A percentile compares a stretch with the other conserved stretches of the same genome.
Evolutionary conservation across 768 basidiomycete species (phyloP).

Genomic region (Tylopilus felleus): DNA sequence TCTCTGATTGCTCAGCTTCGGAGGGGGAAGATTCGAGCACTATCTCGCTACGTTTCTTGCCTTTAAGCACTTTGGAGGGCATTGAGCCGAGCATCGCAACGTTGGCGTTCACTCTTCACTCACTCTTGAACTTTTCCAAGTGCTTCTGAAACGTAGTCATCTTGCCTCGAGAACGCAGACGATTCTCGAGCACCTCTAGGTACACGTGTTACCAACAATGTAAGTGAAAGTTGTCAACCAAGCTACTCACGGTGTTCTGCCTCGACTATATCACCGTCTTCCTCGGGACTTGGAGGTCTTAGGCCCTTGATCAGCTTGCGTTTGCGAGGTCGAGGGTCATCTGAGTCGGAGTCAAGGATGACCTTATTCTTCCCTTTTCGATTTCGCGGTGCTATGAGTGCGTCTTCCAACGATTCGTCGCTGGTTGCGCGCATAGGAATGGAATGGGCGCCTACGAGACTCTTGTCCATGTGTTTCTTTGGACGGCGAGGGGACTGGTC

Average conservation of each 20-base stretch:
- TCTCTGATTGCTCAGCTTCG: conserved; percentile 31
- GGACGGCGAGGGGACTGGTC: conserved; percentile 26
- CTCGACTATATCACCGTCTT: conserved; percentile 42
- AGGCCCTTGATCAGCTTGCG: conserved; percentile 43
- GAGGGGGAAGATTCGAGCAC: conserved; percentile 31
- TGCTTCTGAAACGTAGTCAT: conserved; percentile 59
- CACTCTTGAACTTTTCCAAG: conserved; percentile 66
- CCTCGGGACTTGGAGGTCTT: conserved; percentile 42
- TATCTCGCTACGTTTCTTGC: conserved; percentile 42
- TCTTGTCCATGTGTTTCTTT: conserved; percentile 18
- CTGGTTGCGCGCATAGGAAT: conserved; percentile 12
- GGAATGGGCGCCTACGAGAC: conserved; percentile 12
- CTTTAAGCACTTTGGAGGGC: conserved; percentile 24
- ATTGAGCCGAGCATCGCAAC: conserved; percentile 1
- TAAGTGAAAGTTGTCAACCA: background rate
- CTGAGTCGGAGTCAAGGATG: conserved; percentile 32
- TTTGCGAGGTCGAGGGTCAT: conserved; percentile 34
- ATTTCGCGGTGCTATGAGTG: conserved; percentile 12
- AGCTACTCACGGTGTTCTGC: conserved; percentile 51
- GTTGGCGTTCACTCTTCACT: background rate
- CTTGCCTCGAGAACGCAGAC: conserved; percentile 61
- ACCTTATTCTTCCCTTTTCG: conserved; percentile 20
- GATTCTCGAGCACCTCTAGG: conserved; percentile 59
- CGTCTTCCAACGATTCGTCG: conserved; percentile 25
- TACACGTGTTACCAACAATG: background rate